Evolutionary conservation across 768 basidiomycete genomes (phyloP).

Genomic region (Termitomyces sp.): DNA sequence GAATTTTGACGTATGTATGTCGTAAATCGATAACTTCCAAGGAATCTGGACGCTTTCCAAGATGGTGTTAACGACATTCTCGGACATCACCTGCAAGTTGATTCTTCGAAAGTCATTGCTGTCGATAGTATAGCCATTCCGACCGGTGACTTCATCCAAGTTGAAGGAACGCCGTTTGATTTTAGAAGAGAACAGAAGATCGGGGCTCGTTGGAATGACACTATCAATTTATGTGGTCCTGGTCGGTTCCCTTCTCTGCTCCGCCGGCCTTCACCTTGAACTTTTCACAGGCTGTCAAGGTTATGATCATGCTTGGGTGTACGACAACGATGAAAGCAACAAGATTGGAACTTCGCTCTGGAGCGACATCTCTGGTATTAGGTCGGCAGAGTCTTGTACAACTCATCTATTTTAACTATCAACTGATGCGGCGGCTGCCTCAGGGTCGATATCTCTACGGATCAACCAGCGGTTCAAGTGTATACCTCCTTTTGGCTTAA

Average conservation of each 20-base stretch:
- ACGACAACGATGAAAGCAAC: conserved; percentile 33
- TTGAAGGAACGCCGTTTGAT: conserved; percentile 36
- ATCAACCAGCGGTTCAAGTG: conserved; percentile 52
- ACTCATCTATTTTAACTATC: too few relatives aligned
- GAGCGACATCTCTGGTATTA: conserved; percentile 50
- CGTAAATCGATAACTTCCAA: conserved; percentile 11
- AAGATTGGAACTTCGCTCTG: conserved; percentile 38
- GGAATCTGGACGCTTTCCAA: conserved; percentile 55
- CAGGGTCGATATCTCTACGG: conserved; percentile 48
- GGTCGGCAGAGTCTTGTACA: conserved; percentile 24
- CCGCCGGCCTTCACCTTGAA: neutral
- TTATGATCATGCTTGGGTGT: conserved; percentile 51
- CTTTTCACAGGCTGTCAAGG: conserved; percentile 40
- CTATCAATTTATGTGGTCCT: conserved; percentile 26
- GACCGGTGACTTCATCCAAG: conserved; percentile 27
- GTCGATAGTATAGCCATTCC: conserved; percentile 37
- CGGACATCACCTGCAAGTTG: conserved; percentile 29
- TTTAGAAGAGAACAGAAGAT: conserved; percentile 35
- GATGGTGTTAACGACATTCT: conserved; percentile 35
- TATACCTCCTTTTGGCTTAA: conserved; percentile 47
- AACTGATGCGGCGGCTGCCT: neutral
- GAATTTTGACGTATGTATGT: too few relatives aligned
- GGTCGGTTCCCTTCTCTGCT: conserved; percentile 19
- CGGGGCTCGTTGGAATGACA: conserved; percentile 34
- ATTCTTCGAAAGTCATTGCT: conserved; percentile 30